phyloP scores from a whole-genome alignment of 1,284 basidiomycete species.

The Malassezia caprae region DNA sequence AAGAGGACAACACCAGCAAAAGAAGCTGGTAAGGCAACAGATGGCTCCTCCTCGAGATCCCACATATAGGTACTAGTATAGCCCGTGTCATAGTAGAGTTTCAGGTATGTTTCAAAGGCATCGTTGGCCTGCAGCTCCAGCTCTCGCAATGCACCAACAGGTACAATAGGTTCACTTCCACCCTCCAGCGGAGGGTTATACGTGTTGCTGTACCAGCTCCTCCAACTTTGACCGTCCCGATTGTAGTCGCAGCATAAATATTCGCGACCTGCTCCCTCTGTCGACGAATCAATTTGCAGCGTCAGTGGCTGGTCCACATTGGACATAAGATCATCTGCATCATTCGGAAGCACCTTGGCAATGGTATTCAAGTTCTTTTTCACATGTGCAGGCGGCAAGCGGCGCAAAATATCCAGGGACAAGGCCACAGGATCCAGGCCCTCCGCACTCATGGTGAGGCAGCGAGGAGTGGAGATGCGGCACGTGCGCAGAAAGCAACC shows the following conservation, averaged over 20 bases:
- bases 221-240: conserved; percentile 84
- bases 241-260: conserved; percentile 97
- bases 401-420: conserved; percentile 78
- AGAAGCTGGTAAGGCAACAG: conserved; percentile 51
- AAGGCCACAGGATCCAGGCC: conserved; percentile 34
- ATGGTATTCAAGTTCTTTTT: conserved; percentile 77
- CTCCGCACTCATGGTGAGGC: conserved; percentile 7
- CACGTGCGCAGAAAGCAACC: neutral
- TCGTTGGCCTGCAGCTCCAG: conserved; percentile 87
- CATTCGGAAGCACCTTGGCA: conserved; percentile 63
- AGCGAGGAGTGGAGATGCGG: conserved; percentile 3
- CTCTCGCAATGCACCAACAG: conserved; percentile 71
- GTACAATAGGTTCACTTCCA: conserved; percentile 58
- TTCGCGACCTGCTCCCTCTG: conserved; percentile 59
- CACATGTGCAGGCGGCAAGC: conserved; percentile 81
- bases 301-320: conserved; percentile 90
- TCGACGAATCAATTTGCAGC: conserved; percentile 65
- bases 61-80: conserved; percentile 96
- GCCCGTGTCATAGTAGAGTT: conserved; percentile 91
- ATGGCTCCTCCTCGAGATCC: conserved; percentile 72
- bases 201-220: conserved; percentile 93
- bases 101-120: conserved; percentile 92
- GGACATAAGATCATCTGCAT: conserved; percentile 85
- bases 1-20: conserved; percentile 94
- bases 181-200: conserved; percentile 63